phyloP scores from a whole-genome alignment of 225 moss, liverwort and hornwort genomes.

The Physcomitrellopsis africana region DNA sequence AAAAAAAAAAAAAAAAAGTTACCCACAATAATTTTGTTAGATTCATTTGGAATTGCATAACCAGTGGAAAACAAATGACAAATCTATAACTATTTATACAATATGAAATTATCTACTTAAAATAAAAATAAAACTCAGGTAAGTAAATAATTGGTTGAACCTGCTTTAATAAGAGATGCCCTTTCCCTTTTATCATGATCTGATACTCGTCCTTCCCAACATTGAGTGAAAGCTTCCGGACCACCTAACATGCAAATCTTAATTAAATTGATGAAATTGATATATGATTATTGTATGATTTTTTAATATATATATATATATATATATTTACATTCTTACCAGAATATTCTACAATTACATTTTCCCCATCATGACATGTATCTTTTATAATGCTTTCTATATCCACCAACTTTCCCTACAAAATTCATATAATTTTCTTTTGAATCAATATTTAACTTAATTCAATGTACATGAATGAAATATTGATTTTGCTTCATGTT shows the following conservation, averaged over 20 bases:
- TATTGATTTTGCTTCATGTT: background rate
- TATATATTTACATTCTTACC: constrained; percentile 21
- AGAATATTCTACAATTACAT: constrained; percentile 60
- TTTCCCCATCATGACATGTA: constrained; percentile 39
- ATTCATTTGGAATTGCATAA: too few relatives aligned
- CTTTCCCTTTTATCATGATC: constrained; percentile 28
- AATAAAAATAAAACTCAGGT: too few relatives aligned
- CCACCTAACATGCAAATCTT: constrained; percentile 42
- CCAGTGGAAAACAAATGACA: too few relatives aligned
- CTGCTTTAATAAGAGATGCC: constrained; percentile 34
- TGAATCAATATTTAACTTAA: too few relatives aligned
- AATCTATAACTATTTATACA: too few relatives aligned
- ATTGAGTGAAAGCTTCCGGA: constrained; percentile 61
- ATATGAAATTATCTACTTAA: background rate
- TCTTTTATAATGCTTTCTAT: constrained; percentile 47
- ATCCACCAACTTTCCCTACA: constrained; percentile 54
- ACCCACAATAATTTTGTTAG: too few relatives aligned
- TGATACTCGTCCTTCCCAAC: constrained; percentile 49
- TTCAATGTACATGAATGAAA: background rate
- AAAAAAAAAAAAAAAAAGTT: too few relatives aligned
- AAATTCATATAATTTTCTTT: background rate
- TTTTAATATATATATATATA: too few relatives aligned
- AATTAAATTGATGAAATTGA: accelerated
- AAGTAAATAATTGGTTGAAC: constrained; percentile 1
- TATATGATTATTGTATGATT: too few relatives aligned